A percentile compares a stretch with the other conserved stretches of the same genome.
These are phyloP conservation scores for Vigna trinervia DNA, from an alignment of 306 rosid genomes.

Conservation along the genomic window DNA sequence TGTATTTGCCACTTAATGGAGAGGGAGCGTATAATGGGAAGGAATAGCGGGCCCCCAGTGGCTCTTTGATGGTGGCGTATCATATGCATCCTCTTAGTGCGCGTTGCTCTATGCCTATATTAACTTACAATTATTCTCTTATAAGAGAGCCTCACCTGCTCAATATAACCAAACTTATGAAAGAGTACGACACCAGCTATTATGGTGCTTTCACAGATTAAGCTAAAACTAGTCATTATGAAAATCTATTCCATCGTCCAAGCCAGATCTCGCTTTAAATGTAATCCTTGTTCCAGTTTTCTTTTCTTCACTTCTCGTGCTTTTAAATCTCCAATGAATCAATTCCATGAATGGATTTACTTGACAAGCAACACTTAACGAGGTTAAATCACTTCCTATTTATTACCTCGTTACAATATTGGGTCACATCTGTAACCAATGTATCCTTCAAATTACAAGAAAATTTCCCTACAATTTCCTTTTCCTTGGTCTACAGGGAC, in stretches of 20 bases:
- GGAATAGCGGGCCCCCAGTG: slow-evolving; percentile 28
- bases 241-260: slow-evolving; percentile 38
- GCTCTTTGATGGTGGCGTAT: slow-evolving; percentile 15
- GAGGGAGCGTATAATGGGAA: slow-evolving; percentile 27
- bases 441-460: slow-evolving; percentile 34
- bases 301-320: slow-evolving; percentile 18
- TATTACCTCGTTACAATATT: slow-evolving; percentile 26
- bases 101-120: slow-evolving; percentile 10
- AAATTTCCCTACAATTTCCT: slow-evolving; percentile 33
- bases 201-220: slow-evolving; percentile 21
- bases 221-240: slow-evolving; percentile 41
- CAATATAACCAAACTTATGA: slow-evolving; percentile 4
- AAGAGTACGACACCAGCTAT: slow-evolving; percentile 17
- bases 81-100: not conserved
- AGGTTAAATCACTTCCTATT: slow-evolving; percentile 40
- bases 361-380: slow-evolving; percentile 40
- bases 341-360: slow-evolving; percentile 50
- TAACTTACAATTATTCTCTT: slow-evolving; percentile 31
- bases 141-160: slow-evolving; percentile 42
- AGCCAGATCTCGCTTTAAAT: slow-evolving; percentile 16
- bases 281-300: slow-evolving; percentile 8
- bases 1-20: slow-evolving; percentile 8
- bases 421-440: slow-evolving; percentile 34
- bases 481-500: slow-evolving; percentile 35
- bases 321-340: slow-evolving; percentile 47